Evolutionary conservation across 2,329 filamentous ascomycete genomes (phyloP), one percentile per base, ranked within the genome.

Genomic region (Phialocephala sp.): DNA sequence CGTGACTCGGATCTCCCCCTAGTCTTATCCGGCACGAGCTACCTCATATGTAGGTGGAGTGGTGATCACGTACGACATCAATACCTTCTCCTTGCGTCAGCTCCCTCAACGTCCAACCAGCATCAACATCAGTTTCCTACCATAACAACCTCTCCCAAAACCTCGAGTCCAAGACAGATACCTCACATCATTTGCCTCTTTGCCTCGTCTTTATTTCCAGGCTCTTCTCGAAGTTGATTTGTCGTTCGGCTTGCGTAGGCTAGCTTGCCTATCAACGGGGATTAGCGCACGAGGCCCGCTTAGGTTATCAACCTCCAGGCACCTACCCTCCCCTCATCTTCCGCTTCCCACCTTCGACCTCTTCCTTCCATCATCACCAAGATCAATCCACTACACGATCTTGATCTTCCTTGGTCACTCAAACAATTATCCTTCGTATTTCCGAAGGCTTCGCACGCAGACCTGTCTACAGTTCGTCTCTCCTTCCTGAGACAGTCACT

Each of bases 271-370:
- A 41, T n/a, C 45, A 39, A 32, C 27, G 27, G 27, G 27, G 27
- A 39, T 14, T 59, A 35, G 54, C 47, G 22, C 50, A 18, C 45
- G 43, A 35, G 32, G 24, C 36, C 37, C 39, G 35, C 39, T n/a
- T 47, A 56, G 58, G 65, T 68, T 66, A 65, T 66, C 68, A 59
- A 67, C 47, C 65, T 66, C 67, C 59, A 68, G 65, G 64, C 61
- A 66, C 64, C 55, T 50, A 22, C 5, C 20, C n/a, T 24, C 60
- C 60, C 57, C 62, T 43, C 55, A 55, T 62, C 62, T 45, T 65
- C 66, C 59, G 55, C 36, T 62, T 57, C n/a, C 62, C 66, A 60
- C 63, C 58, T 45, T 62, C 66, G 24, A 60, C 60, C 60, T 32
- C 59, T 59, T 62, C 69, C 65, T 62, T 55, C 67, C 56, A 62